Percentiles rank a stretch among this genome's conserved stretches.
phyloP scores from a whole-genome alignment of 2,329 filamentous ascomycete species.

The Penicillium sp. region DNA sequence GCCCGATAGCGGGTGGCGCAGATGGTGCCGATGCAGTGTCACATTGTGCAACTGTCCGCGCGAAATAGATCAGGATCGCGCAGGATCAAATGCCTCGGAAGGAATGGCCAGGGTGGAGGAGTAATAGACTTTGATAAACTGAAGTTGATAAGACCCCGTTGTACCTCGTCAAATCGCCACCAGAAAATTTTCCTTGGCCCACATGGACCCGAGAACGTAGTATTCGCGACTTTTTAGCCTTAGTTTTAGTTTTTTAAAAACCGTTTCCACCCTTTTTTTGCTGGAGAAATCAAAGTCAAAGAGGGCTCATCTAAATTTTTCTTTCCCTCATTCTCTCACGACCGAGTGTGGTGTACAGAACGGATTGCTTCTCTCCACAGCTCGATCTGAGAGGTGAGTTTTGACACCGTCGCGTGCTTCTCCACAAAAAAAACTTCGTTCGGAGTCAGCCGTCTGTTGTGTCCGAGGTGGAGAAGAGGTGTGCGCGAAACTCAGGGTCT shows the following conservation, averaged over 20 bases:
- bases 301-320: background rate
- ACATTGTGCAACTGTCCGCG: background rate
- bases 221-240: background rate
- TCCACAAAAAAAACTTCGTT: conserved; percentile 13
- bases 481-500: conserved; percentile 1
- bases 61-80: too few species aligned
- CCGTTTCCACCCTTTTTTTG: too few species aligned
- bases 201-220: background rate
- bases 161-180: conserved; percentile 1
- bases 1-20: background rate
- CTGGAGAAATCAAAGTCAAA: too few species aligned
- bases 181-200: conserved; percentile 5
- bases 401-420: conserved; percentile 9
- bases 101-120: too few species aligned
- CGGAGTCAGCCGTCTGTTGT: conserved; percentile 5
- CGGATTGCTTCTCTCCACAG: background rate
- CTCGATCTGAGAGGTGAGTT: conserved; percentile 2
- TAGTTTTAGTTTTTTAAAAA: too few species aligned
- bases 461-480: conserved; percentile 7
- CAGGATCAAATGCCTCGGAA: too few species aligned
- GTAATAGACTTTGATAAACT: too few species aligned
- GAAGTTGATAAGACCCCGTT: too few species aligned
- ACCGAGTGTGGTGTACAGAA: too few species aligned
- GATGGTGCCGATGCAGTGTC: background rate
- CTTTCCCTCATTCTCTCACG: too few species aligned